Evolutionary conservation across 2,329 filamentous ascomycete species (phyloP).

Genomic region (Cyanodermella asteris): DNA sequence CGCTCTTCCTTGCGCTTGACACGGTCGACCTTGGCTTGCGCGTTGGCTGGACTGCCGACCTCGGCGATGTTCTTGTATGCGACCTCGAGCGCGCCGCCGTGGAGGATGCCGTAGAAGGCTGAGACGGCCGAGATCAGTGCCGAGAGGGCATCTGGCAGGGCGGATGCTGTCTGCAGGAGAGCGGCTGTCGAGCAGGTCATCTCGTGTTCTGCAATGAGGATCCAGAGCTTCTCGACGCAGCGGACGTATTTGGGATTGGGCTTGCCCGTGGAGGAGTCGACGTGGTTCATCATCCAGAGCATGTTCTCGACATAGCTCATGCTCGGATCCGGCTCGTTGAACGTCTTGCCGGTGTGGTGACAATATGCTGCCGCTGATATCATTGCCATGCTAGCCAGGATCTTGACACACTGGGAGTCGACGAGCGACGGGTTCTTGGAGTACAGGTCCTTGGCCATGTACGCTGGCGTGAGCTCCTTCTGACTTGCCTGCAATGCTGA

Average conservation of each 20-base stretch:
- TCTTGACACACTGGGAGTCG: conserved; percentile 11
- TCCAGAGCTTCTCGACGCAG: conserved; percentile 31
- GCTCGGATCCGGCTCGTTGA: conserved; percentile 26
- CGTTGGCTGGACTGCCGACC: conserved; percentile 28
- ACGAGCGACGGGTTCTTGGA: conserved; percentile 8
- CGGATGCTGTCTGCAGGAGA: conserved; percentile 33
- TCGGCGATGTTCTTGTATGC: conserved; percentile 32
- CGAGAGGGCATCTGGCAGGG: conserved; percentile 31
- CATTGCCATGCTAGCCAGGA: conserved; percentile 11
- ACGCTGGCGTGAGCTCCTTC: conserved; percentile 9
- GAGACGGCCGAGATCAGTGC: conserved; percentile 30
- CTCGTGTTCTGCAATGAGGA: conserved; percentile 37
- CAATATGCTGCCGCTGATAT: conserved; percentile 11
- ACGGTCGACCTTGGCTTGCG: conserved; percentile 26
- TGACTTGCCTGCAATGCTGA: conserved; percentile 11
- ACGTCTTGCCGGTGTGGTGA: conserved; percentile 25
- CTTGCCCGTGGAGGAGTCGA: conserved; percentile 24
- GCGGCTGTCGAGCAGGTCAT: conserved; percentile 36
- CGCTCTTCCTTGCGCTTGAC: conserved; percentile 30
- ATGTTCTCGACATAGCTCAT: conserved; percentile 34
- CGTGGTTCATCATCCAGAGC: conserved; percentile 30
- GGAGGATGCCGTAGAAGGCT: conserved; percentile 34
- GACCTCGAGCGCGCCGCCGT: conserved; percentile 36
- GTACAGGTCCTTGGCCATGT: conserved; percentile 9
- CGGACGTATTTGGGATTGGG: conserved; percentile 27